phyloP scores from a whole-genome alignment of 1,284 basidiomycete genomes.

The Ustilago hordei region DNA sequence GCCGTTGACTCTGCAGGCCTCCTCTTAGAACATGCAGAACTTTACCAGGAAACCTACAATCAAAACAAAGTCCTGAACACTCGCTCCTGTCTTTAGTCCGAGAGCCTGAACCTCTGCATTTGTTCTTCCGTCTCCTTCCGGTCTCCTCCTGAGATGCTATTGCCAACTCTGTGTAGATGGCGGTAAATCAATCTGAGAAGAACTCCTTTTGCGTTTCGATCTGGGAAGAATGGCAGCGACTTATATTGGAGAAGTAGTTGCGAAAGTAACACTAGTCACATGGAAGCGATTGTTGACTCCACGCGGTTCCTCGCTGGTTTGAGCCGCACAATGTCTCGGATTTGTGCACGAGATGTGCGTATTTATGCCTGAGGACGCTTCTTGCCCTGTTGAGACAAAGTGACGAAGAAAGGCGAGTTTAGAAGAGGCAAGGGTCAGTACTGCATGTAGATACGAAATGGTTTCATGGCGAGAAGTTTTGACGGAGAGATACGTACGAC shows the following conservation, averaged over 20 bases:
- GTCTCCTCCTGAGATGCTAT: background rate
- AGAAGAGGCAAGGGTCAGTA: slow-evolving; percentile 8
- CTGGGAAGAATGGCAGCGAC: background rate
- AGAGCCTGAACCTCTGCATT: background rate
- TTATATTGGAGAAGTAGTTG: slow-evolving; percentile 13
- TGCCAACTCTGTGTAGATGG: background rate
- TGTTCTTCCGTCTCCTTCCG: background rate
- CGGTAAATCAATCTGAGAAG: background rate
- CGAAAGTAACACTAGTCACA: slow-evolving; percentile 8
- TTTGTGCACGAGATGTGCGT: background rate
- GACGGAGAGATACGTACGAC: slow-evolving; percentile 43
- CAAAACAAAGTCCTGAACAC: background rate
- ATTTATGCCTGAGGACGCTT: slow-evolving; percentile 36
- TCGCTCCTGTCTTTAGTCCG: background rate
- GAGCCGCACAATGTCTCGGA: background rate
- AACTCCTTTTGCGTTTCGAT: background rate
- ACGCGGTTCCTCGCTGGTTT: background rate
- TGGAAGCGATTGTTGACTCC: background rate
- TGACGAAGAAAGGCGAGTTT: background rate
- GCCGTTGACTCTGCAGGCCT: background rate
- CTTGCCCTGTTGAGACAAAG: slow-evolving; percentile 34
- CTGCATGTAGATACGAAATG: background rate
- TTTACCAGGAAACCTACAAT: background rate
- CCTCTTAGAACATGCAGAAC: background rate
- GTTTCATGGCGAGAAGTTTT: no score